A percentile compares a stretch with the other conserved stretches of the same genome.
Conservation (phyloP, 2,329 filamentous ascomycete genomes). For the Lecanicillium sp. region DNA sequence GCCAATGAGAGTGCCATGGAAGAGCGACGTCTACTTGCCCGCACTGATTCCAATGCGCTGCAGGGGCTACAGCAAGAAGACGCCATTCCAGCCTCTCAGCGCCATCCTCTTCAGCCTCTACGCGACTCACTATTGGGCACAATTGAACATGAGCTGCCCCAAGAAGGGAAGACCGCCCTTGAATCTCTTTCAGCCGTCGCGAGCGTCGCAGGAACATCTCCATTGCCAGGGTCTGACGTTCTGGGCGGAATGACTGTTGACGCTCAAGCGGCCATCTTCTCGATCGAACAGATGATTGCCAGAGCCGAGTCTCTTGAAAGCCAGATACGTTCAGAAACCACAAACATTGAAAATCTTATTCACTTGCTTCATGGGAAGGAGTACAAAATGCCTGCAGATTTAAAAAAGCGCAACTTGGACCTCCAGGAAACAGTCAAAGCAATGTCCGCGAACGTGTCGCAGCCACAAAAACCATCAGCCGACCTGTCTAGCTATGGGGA, state of each 20-base stretch:
- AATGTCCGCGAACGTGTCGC: conserved; percentile 57
- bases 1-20: conserved; percentile 74
- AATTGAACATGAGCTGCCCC: conserved; percentile 44
- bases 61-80: conserved; percentile 32
- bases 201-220: conserved; percentile 39
- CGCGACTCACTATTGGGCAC: conserved; percentile 38
- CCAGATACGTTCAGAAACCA: conserved; percentile 45
- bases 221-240: conserved; percentile 36
- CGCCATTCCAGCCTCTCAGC: conserved; percentile 17
- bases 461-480: conserved; percentile 38
- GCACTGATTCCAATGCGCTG: conserved; percentile 52
- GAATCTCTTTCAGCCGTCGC: conserved; percentile 45
- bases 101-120: conserved; percentile 17
- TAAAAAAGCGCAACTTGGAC: conserved; percentile 65
- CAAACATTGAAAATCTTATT: conserved; percentile 29
- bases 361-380: conserved; percentile 31
- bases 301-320: conserved; percentile 48
- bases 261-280: conserved; percentile 44
- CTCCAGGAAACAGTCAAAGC: conserved; percentile 62
- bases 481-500: neutral
- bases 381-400: conserved; percentile 46
- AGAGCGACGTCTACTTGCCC: conserved; percentile 48
- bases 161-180: conserved; percentile 47
- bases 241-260: conserved; percentile 46
- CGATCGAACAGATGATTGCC: conserved; percentile 46